These are phyloP conservation scores for Claviceps purpurea DNA, from an alignment of 2,329 filamentous ascomycete genomes.

Conservation along the genomic window DNA sequence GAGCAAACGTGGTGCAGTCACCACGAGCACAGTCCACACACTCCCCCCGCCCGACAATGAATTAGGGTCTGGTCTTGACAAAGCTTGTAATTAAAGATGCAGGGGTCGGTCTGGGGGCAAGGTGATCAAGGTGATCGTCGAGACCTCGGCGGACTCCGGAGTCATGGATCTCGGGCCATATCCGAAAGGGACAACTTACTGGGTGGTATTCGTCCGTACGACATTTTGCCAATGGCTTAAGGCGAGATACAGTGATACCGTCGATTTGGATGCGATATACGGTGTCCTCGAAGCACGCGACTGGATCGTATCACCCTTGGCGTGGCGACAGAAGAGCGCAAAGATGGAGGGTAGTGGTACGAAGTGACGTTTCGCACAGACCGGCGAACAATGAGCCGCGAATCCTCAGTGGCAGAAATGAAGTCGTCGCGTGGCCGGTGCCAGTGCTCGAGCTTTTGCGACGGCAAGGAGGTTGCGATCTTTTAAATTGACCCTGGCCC, in stretches of 20 bases:
- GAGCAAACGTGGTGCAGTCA: background rate
- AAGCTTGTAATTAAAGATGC: background rate
- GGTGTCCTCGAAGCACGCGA: background rate
- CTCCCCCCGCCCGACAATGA: background rate
- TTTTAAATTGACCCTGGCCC: background rate
- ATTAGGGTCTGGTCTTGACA: background rate
- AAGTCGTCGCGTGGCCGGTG: background rate
- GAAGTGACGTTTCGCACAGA: background rate
- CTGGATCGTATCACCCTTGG: background rate
- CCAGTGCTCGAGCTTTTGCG: background rate
- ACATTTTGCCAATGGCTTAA: background rate
- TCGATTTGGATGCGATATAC: background rate
- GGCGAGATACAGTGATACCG: background rate
- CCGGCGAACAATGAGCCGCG: background rate
- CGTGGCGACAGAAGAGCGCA: background rate
- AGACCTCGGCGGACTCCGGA: background rate
- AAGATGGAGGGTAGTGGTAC: background rate
- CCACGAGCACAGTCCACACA: background rate
- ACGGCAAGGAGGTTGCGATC: background rate
- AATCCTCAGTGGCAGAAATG: background rate
- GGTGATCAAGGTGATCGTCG: background rate
- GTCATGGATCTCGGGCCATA: background rate
- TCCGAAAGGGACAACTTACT: background rate
- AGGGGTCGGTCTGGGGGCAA: background rate
- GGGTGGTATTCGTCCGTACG: conserved; percentile 1